Evolutionary conservation across 768 basidiomycete genomes (phyloP).

Genomic region (Sporobolomyces roseus): DNA sequence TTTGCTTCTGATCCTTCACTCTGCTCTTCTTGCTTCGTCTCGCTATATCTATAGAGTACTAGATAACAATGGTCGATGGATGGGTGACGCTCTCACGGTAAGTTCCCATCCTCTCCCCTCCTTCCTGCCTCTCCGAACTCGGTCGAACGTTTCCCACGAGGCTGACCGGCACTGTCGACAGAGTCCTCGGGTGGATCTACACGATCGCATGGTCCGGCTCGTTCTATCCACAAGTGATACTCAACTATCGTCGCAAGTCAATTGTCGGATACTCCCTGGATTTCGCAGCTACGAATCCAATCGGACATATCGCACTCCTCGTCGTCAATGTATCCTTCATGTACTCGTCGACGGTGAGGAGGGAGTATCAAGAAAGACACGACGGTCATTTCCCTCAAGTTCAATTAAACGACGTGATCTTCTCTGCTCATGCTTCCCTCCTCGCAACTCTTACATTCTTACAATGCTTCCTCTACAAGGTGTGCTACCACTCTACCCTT

Average conservation of each 20-base stretch:
- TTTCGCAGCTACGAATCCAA: constrained; percentile 51
- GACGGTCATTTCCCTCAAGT: constrained; percentile 50
- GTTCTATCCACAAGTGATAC: constrained; percentile 32
- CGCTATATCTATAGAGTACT: too few relatives aligned
- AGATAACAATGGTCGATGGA: too few relatives aligned
- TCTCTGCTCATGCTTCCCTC: constrained; percentile 49
- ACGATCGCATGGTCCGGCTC: constrained; percentile 49
- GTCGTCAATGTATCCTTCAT: constrained; percentile 49
- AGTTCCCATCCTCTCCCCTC: too few relatives aligned
- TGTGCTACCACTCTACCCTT: constrained; percentile 10
- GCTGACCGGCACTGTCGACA: constrained; percentile 7
- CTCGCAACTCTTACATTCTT: constrained; percentile 46
- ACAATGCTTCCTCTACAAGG: constrained; percentile 49
- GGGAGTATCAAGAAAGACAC: constrained; percentile 50
- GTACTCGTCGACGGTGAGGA: constrained; percentile 46
- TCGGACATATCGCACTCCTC: constrained; percentile 49
- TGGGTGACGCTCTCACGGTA: too few relatives aligned
- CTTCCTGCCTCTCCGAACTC: too few relatives aligned
- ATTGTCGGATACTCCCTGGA: constrained; percentile 47
- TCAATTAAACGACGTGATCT: constrained; percentile 50
- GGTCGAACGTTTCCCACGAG: too few relatives aligned
- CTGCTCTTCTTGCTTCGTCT: not conserved
- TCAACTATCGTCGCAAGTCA: constrained; percentile 26
- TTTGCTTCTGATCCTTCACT: not conserved
- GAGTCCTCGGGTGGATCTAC: constrained; percentile 45